Conservation (phyloP, 345 rosid species). For the thale cress (Arabidopsis thaliana) region DNA sequence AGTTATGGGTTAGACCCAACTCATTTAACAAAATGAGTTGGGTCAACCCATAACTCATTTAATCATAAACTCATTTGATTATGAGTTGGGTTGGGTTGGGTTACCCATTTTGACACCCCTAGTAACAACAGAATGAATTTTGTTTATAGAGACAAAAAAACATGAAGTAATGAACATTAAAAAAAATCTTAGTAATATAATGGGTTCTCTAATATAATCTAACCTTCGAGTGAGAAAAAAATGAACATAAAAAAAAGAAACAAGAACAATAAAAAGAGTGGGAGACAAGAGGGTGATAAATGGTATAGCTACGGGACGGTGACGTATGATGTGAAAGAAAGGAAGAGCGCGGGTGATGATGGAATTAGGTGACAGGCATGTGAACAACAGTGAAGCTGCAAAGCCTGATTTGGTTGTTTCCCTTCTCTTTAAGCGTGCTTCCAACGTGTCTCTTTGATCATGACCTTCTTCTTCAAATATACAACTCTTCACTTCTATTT, state of each 20-base stretch:
- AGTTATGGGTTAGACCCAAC: no score
- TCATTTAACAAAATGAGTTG: no score
- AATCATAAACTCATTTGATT: no score
- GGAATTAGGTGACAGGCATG: conserved; percentile 38
- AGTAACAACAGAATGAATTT: no score
- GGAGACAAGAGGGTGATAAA: conserved; percentile 23
- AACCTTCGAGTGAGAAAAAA: no score
- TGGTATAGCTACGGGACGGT: neutral
- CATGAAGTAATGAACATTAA: no score
- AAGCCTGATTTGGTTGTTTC: conserved; percentile 38
- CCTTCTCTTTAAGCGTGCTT: conserved; percentile 29
- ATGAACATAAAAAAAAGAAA: neutral
- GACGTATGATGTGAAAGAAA: conserved; percentile 36
- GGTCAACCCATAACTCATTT: no score
- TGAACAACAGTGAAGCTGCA: conserved; percentile 17
- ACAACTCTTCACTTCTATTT: neutral
- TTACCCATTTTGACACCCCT: no score
- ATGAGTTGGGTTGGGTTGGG: no score
- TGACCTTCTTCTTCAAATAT: neutral
- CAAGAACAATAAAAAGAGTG: neutral
- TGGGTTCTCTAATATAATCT: no score
- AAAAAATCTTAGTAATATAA: no score
- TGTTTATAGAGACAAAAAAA: no score
- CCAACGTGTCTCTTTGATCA: conserved; percentile 30
- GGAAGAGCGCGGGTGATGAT: conserved; percentile 41